Percentiles rank a stretch among this genome's conserved stretches.
phyloP scores from a whole-genome alignment of 208 protist genomes.

The Trypanosoma lewisi region DNA sequence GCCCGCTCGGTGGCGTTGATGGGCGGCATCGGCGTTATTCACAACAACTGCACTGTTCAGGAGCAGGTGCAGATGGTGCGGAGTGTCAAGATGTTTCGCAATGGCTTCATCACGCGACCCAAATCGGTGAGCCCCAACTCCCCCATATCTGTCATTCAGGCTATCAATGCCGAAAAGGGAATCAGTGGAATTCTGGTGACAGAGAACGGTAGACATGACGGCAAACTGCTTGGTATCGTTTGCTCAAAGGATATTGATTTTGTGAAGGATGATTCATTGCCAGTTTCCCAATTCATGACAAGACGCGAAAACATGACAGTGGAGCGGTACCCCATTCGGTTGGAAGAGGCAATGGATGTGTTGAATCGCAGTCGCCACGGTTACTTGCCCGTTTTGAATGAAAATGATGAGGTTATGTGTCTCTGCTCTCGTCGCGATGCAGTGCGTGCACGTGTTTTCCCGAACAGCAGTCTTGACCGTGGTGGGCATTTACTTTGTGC shows the following conservation, averaged over 20 bases:
- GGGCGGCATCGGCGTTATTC: slow-evolving; percentile 95
- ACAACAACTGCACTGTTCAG: slow-evolving; percentile 93
- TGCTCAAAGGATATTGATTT: slow-evolving; percentile 98
- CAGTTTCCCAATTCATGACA: slow-evolving; percentile 88
- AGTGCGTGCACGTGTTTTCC: slow-evolving; percentile 76
- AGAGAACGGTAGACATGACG: slow-evolving; percentile 90
- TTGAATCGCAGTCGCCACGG: slow-evolving; percentile 92
- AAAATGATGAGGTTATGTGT: slow-evolving; percentile 87
- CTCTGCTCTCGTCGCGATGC: slow-evolving; percentile 89
- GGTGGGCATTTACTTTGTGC: slow-evolving; percentile 80
- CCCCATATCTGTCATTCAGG: slow-evolving; percentile 86
- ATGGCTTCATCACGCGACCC: slow-evolving; percentile 97
- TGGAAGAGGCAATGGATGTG: slow-evolving; percentile 95
- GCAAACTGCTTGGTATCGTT: slow-evolving; percentile 96
- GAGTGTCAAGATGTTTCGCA: slow-evolving; percentile 95
- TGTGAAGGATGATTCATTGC: slow-evolving; percentile 81
- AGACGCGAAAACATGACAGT: slow-evolving; percentile 77
- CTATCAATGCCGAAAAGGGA: slow-evolving; percentile 91
- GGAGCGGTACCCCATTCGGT: slow-evolving; percentile 75
- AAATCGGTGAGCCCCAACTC: slow-evolving; percentile 83
- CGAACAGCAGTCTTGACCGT: slow-evolving; percentile 80
- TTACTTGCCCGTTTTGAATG: slow-evolving; percentile 97
- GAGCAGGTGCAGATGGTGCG: slow-evolving; percentile 92
- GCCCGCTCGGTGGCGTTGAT: slow-evolving; percentile 90
- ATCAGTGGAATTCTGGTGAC: slow-evolving; percentile 98